Evolutionary conservation across 345 rosid species (phyloP).

Genomic region (Ailanthus altissimus): DNA sequence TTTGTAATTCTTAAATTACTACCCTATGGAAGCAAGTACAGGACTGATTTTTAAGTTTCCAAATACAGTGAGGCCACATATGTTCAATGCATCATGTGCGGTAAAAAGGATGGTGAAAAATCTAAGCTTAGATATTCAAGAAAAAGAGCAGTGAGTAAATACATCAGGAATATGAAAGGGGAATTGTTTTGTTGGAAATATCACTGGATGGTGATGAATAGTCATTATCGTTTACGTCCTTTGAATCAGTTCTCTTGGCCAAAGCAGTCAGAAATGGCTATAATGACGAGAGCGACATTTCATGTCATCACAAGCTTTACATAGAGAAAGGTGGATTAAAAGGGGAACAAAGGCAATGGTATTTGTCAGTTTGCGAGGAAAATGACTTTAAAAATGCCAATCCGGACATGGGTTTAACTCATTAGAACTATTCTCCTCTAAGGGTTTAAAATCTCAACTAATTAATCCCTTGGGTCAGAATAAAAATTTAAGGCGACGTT

Average conservation of each 20-base stretch:
- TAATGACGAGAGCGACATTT: conserved; percentile 81
- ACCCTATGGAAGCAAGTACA: neutral
- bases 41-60: conserved; percentile 23
- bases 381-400: neutral
- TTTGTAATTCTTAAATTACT: neutral
- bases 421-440: neutral
- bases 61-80: conserved; percentile 24
- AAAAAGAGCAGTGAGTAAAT: neutral
- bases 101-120: neutral
- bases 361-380: conserved; percentile 30
- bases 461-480: too few species aligned
- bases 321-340: neutral
- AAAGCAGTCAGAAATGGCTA: conserved; percentile 65
- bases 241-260: conserved; percentile 57
- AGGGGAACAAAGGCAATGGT: conserved; percentile 1
- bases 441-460: neutral
- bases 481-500: too few species aligned
- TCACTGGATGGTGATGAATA: conserved; percentile 55
- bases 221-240: conserved; percentile 62
- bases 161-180: conserved; percentile 4
- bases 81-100: neutral
- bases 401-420: conserved; percentile 14
- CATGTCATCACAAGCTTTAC: conserved; percentile 30
- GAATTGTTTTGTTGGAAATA: conserved; percentile 45
- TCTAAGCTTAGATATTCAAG: neutral